A percentile compares a stretch with the other conserved stretches of the same genome.
These are phyloP conservation scores for Saccharomyces uvarum DNA, from an alignment of 1,139 yeast species.

Conservation along the genomic window DNA sequence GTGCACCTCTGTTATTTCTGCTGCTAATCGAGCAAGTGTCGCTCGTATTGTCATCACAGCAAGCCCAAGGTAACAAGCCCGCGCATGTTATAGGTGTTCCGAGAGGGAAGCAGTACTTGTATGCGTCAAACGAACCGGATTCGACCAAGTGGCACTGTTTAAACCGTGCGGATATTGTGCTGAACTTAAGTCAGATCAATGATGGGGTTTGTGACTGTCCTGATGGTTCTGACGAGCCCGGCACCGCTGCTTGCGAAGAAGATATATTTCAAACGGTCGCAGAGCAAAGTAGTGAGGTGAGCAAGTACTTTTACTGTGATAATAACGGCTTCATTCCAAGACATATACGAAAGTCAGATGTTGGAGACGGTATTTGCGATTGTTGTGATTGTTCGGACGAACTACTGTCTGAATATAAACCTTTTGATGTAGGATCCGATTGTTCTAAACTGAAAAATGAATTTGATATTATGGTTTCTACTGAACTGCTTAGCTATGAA, in stretches of 20 bases:
- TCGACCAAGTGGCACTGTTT: conserved; percentile 57
- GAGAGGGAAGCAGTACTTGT: neutral
- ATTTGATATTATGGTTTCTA: conserved; percentile 31
- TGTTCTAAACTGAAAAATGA: conserved; percentile 46
- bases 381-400: conserved; percentile 98
- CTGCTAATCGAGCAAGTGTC: neutral
- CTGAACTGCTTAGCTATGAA: conserved; percentile 23
- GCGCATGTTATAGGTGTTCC: conserved; percentile 20
- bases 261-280: conserved; percentile 5
- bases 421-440: conserved; percentile 29
- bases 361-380: conserved; percentile 91
- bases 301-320: conserved; percentile 54
- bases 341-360: conserved; percentile 47
- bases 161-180: conserved; percentile 50
- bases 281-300: neutral
- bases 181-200: conserved; percentile 60
- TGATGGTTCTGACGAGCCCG: conserved; percentile 96
- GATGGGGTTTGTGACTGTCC: conserved; percentile 95
- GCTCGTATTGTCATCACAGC: neutral
- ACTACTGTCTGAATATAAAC: conserved; percentile 26
- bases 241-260: conserved; percentile 74
- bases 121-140: conserved; percentile 25
- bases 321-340: conserved; percentile 63
- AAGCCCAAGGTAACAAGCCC: neutral
- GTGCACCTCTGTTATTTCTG: neutral